phyloP scores from a whole-genome alignment of 352 stramenopile species.

The Globisporangium mamillatum region DNA sequence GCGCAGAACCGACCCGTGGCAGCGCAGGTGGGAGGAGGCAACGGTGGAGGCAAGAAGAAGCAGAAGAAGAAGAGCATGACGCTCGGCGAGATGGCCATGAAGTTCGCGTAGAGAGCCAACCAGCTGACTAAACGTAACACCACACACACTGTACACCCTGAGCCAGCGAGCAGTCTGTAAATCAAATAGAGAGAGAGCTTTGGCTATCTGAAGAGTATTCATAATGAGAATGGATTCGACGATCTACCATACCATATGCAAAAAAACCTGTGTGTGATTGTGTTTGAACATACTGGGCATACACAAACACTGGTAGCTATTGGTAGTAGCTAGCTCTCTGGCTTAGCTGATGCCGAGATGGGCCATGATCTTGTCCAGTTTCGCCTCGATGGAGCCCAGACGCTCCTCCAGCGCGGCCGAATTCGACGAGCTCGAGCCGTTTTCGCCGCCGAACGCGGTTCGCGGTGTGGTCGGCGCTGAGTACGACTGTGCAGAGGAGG shows the following conservation, averaged over 20 bases:
- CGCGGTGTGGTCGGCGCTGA: conserved; percentile 62
- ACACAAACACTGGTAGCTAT: neutral
- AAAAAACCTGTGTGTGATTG: neutral
- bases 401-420: conserved; percentile 45
- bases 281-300: neutral
- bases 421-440: conserved; percentile 8
- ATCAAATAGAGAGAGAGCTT: neutral
- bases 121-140: too few relatives aligned
- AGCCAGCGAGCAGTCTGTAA: neutral
- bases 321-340: neutral
- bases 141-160: neutral
- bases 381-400: conserved; percentile 75
- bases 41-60: conserved; percentile 53
- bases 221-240: neutral
- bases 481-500: conserved; percentile 19
- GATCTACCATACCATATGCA: neutral
- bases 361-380: conserved; percentile 89
- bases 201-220: neutral
- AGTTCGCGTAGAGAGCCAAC: conserved; percentile 48
- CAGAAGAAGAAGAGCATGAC: conserved; percentile 86
- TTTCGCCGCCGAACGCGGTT: conserved; percentile 18
- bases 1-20: conserved; percentile 49
- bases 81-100: conserved; percentile 78
- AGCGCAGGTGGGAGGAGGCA: conserved; percentile 15
- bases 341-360: conserved; percentile 70